Conservation (phyloP, 2,329 filamentous ascomycete species). For the Plectosphaerella cucumerina region DNA sequence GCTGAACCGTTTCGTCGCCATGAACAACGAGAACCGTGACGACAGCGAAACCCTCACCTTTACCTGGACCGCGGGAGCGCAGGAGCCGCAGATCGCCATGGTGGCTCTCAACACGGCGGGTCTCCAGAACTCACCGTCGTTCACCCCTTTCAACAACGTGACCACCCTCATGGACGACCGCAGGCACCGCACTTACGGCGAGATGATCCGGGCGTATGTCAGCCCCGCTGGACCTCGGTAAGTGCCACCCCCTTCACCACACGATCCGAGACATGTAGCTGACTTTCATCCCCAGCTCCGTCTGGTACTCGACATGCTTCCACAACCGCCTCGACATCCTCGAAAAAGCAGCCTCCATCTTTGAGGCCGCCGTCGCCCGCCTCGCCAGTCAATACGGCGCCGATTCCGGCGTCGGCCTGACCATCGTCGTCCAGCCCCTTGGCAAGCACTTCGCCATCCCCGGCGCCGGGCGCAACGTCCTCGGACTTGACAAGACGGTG, state of each 20-base stretch:
- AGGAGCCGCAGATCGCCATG: not conserved
- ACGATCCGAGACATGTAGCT: not conserved
- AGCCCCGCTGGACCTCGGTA: not conserved
- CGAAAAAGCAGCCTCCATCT: slow-evolving; percentile 4
- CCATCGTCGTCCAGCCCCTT: slow-evolving; percentile 9
- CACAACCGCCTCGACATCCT: not conserved
- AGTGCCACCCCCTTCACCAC: not conserved
- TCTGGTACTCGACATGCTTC: slow-evolving; percentile 3
- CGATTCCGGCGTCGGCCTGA: slow-evolving; percentile 5
- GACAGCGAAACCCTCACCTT: not conserved
- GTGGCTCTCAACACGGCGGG: slow-evolving; percentile 5
- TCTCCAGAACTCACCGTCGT: slow-evolving; percentile 2
- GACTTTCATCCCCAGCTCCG: slow-evolving; percentile 3
- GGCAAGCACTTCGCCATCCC: slow-evolving; percentile 9
- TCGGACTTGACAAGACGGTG: slow-evolving; percentile 5
- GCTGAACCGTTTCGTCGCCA: not conserved
- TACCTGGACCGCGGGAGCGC: not conserved
- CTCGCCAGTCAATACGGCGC: not conserved
- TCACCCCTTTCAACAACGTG: slow-evolving; percentile 3
- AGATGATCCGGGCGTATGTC: not conserved
- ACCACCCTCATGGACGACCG: slow-evolving; percentile 1
- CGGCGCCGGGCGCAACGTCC: slow-evolving; percentile 2
- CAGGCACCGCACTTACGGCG: not conserved
- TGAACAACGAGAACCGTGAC: not conserved
- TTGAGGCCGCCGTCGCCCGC: not conserved